Evolutionary conservation across 2,329 filamentous ascomycete genomes (phyloP).

Genomic region (Alternaria sp.): DNA sequence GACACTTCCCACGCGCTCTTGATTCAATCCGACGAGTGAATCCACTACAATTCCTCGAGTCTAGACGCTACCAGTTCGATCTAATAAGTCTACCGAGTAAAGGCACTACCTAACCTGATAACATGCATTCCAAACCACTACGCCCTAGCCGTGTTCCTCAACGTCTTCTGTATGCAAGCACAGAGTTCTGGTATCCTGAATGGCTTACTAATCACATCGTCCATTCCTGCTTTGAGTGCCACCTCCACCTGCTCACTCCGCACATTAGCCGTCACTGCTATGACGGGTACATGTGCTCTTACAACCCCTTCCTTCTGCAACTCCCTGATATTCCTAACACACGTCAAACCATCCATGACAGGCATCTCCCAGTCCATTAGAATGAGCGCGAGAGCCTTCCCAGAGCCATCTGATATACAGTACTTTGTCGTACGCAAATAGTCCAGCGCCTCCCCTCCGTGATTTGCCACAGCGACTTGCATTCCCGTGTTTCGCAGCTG

Average conservation of each 20-base stretch:
- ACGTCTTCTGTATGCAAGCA: slow-evolving; percentile 29
- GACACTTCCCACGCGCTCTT: neutral
- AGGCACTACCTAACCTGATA: neutral
- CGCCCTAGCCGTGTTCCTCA: slow-evolving; percentile 6
- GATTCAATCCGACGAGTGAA: fast-evolving
- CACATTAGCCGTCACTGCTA: slow-evolving; percentile 49
- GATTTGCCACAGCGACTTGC: slow-evolving; percentile 48
- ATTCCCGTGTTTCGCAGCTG: slow-evolving; percentile 50
- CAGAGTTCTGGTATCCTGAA: slow-evolving; percentile 58
- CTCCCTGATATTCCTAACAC: slow-evolving; percentile 35
- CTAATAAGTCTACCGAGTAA: neutral
- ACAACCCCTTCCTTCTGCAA: slow-evolving; percentile 33
- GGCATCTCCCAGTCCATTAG: slow-evolving; percentile 49
- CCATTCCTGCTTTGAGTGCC: slow-evolving; percentile 45
- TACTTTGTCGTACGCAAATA: slow-evolving; percentile 41
- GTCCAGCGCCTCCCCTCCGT: slow-evolving; percentile 51
- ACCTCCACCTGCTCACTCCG: slow-evolving; percentile 40
- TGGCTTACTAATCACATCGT: slow-evolving; percentile 75
- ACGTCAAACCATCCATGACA: slow-evolving; percentile 43
- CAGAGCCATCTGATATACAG: slow-evolving; percentile 22
- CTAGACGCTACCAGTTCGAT: neutral
- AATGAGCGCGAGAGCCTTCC: slow-evolving; percentile 31
- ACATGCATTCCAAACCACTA: neutral
- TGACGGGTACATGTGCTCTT: slow-evolving; percentile 38
- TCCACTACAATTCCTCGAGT: neutral